Evolutionary conservation across 2,329 filamentous ascomycete species (phyloP), one percentile per base, ranked within the genome.

Genomic region (Scleromitrula shiraiana): DNA sequence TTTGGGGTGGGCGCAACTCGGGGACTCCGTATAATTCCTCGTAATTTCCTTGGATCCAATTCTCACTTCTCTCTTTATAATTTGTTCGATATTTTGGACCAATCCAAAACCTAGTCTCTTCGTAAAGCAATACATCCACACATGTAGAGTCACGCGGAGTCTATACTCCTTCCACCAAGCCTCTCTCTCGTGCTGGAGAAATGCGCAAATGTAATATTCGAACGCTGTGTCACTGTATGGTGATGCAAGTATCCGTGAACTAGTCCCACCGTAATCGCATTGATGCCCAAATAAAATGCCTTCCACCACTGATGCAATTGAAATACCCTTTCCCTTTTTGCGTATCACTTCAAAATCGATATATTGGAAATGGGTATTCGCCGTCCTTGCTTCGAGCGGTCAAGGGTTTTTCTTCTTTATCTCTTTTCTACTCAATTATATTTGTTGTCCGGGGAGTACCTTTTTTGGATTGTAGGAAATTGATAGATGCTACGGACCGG

Each of bases 171-270:
- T 48, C 22, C 19, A 42, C 38, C 30, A 37, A 48, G 38, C 45
- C 37, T 41, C 35, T 43, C 32, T 38, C 29, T 44, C 32, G 29
- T 41, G 33, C 36, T 36, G 41, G 29, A 41, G 41, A 24, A 29
- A 38, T 33, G 41, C 41, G 50, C 50, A 49, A 44, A 40, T 46
- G 46, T 48, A 41, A 45, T 49, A 44, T 20, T 48, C 51, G 39
- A 51, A 56, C 53, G 57, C 50, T 37, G 59, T 61, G 55, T 54
- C 30, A 60, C 56, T 39, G 39, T 49, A 27, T 46, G 19, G n/a
- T 51, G 37, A 43, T 62, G 60, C 58, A 58, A 40, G 50, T 58
- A 57, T 53, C 60, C 60, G 58, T 45, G 48, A 50, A 48, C 55
- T 53, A 56, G 41, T 49, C 41, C 50, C 51, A 53, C 53, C 44